These are phyloP conservation scores for Clarireedia homoeocarpa DNA, from an alignment of 2,329 filamentous ascomycete species.

Conservation along the genomic window DNA sequence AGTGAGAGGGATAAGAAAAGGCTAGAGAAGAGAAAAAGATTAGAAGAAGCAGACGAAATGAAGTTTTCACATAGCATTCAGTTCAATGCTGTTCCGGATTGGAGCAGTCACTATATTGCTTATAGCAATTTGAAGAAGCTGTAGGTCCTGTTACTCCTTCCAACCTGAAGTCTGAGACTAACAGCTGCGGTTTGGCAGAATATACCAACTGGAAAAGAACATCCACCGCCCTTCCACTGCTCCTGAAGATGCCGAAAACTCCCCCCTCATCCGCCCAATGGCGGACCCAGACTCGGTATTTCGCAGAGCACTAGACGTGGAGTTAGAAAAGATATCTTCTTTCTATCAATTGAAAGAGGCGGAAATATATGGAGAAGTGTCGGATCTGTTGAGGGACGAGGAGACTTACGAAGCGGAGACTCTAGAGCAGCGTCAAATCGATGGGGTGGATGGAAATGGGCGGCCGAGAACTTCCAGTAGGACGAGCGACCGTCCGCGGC, in stretches of 20 bases:
- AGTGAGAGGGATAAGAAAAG: conserved; percentile 34
- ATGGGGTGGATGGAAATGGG: conserved; percentile 25
- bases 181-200: conserved; percentile 42
- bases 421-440: conserved; percentile 23
- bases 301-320: conserved; percentile 70
- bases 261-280: conserved; percentile 67
- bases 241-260: conserved; percentile 68
- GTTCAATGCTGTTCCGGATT: conserved; percentile 99
- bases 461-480: conserved; percentile 38
- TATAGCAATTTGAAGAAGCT: conserved; percentile 99
- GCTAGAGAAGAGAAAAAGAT: conserved; percentile 58
- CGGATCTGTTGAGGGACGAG: conserved; percentile 68
- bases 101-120: conserved; percentile 95
- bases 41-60: conserved; percentile 78
- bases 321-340: conserved; percentile 87
- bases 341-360: conserved; percentile 88
- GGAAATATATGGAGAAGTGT: conserved; percentile 76
- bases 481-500: conserved; percentile 35
- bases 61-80: conserved; percentile 99
- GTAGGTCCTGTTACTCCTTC: conserved; percentile 42
- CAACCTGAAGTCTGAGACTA: background rate
- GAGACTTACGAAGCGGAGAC: conserved; percentile 47
- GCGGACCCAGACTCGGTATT: conserved; percentile 75
- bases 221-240: conserved; percentile 52
- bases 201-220: conserved; percentile 89